Conservation (phyloP, 495 filamentous ascomycete genomes). For the Haplographium delicatum region DNA sequence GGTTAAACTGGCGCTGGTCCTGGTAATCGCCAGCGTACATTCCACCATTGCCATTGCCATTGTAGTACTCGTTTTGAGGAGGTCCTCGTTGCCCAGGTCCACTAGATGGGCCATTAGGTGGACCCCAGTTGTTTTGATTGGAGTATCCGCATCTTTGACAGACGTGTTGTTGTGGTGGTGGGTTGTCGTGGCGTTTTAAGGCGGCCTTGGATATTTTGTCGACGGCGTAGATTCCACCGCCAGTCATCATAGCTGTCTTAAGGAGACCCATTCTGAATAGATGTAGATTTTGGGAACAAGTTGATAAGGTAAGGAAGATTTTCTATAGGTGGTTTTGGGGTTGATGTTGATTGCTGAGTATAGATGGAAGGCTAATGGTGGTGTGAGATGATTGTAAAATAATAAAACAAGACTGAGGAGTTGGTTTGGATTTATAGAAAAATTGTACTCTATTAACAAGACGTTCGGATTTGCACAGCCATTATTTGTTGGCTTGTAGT, state of each 20-base stretch:
- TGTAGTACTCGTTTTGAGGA: slow-evolving; percentile 1
- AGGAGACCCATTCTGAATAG: slow-evolving; percentile 8
- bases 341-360: too few relatives aligned
- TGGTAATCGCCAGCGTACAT: not conserved
- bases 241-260: slow-evolving; percentile 15
- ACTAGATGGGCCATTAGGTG: not conserved
- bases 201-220: slow-evolving; percentile 13
- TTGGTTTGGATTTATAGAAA: too few relatives aligned
- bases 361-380: too few relatives aligned
- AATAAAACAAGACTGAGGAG: too few relatives aligned
- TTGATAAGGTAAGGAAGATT: too few relatives aligned
- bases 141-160: not conserved
- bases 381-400: too few relatives aligned
- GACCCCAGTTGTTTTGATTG: not conserved
- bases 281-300: not conserved
- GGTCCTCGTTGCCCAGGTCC: not conserved
- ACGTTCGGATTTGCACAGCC: too few relatives aligned
- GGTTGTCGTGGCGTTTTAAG: not conserved
- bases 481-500: too few relatives aligned
- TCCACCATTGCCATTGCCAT: not conserved
- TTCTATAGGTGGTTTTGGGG: too few relatives aligned
- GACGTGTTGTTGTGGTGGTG: not conserved
- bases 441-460: too few relatives aligned
- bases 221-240: slow-evolving; percentile 13
- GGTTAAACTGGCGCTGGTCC: not conserved